These are phyloP conservation scores for Corylus heterophylla DNA, from an alignment of 306 rosid species.

Conservation along the genomic window DNA sequence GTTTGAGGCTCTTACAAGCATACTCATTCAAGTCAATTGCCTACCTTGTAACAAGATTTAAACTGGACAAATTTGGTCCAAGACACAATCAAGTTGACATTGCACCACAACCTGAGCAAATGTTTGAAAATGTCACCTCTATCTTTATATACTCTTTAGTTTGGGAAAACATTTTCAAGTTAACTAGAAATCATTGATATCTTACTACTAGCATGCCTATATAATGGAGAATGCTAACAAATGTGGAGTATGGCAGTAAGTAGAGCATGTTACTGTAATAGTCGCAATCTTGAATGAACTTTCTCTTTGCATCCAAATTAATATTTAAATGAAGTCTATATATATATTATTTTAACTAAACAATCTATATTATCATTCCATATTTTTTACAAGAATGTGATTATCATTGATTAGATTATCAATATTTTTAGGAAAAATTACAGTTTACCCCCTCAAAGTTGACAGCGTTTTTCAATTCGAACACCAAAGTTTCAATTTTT, in stretches of 20 bases:
- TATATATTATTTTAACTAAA: slow-evolving; percentile 43
- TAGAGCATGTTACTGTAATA: slow-evolving; percentile 59
- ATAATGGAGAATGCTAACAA: slow-evolving; percentile 53
- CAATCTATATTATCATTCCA: slow-evolving; percentile 69
- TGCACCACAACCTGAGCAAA: slow-evolving; percentile 86
- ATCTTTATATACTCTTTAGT: slow-evolving; percentile 18
- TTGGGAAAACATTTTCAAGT: slow-evolving; percentile 3
- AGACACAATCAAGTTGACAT: slow-evolving; percentile 88
- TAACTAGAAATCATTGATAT: slow-evolving; percentile 64
- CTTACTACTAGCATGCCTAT: slow-evolving; percentile 42
- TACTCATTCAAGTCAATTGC: slow-evolving; percentile 47
- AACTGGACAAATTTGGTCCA: slow-evolving; percentile 53
- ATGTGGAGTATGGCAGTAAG: slow-evolving; percentile 52
- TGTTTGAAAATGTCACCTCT: slow-evolving; percentile 53
- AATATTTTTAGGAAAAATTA: not conserved
- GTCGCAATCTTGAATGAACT: slow-evolving; percentile 36
- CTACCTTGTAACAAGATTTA: slow-evolving; percentile 89
- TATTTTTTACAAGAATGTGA: slow-evolving; percentile 69
- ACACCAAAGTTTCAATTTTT: too few species aligned
- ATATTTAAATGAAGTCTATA: slow-evolving; percentile 36
- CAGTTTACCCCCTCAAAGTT: too few species aligned
- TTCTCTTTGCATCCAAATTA: slow-evolving; percentile 33
- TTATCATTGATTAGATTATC: slow-evolving; percentile 48
- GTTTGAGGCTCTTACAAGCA: slow-evolving; percentile 61
- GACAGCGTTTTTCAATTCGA: too few species aligned